Base-by-base conservation (phyloP, 2,329 filamentous ascomycete species). In the Neopestalotiopsis clavispora region DNA sequence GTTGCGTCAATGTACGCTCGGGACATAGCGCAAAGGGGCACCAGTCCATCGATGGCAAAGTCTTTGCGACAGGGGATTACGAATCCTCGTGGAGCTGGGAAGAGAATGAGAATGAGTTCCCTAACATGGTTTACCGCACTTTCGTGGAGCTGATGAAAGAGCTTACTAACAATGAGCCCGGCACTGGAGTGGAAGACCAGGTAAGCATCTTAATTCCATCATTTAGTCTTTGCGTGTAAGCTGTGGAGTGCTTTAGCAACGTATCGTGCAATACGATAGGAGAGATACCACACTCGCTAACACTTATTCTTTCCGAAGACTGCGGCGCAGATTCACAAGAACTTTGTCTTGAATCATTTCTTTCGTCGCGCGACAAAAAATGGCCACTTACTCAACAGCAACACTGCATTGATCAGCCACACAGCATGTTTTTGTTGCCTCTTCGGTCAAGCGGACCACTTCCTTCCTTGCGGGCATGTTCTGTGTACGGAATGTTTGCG, bases 341-440 rank as follows among this genome's bases (percentile, higher is more conserved):
- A 38, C 6, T 4, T 4, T 38, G 34, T 38, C 4, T 10, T 38
- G 34, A 38, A 6, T 6, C 34, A 38, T 38, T 38, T 38, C 34
- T 38, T 38, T 2, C 34, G 34, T 38, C 34, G 34, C 10, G 34
- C 34, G 10, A 38, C 34, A 38, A 5, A 4, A 1, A 38, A 38
- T 4, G 73, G 78, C 4, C n/a, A n/a, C n/a, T n/a, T n/a, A n/a
- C n/a, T n/a, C n/a, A n/a, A n/a, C n/a, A n/a, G n/a, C n/a, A n/a
- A n/a, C n/a, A n/a, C n/a, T n/a, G n/a, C n/a, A n/a, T n/a, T n/a
- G n/a, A n/a, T n/a, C 17, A 84, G 80, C 52, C 83, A 84, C 70
- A 75, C 80, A 1, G 80, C 81, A 1, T 86, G 84, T 69, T 84
- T 85, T 68, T 83, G 79, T 65, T 86, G 84, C 69, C 74, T 86